Percentiles rank a stretch among this genome's conserved stretches.
These are phyloP conservation scores for Litsea cubeba DNA, from an alignment of 164 flowering plant genomes.

Conservation along the genomic window DNA sequence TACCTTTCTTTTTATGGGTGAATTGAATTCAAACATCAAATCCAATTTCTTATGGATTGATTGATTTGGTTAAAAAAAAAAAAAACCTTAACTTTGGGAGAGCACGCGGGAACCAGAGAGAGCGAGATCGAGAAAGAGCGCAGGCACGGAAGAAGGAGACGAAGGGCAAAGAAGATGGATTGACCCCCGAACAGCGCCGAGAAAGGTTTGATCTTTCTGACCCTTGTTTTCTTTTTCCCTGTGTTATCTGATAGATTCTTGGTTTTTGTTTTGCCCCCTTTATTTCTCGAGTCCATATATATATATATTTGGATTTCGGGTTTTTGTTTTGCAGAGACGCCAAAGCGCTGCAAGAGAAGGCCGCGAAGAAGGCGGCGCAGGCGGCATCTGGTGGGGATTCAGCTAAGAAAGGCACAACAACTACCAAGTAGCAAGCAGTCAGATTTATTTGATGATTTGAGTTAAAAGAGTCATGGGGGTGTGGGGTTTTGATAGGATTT, in stretches of 20 bases:
- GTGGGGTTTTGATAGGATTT: neutral
- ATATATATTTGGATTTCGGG: neutral
- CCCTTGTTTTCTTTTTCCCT: neutral
- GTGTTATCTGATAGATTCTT: neutral
- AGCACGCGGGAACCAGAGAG: slow-evolving; percentile 48
- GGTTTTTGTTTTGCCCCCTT: neutral
- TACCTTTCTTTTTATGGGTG: too few relatives aligned
- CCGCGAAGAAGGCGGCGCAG: slow-evolving; percentile 66
- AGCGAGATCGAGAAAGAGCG: slow-evolving; percentile 53
- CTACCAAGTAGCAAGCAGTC: slow-evolving; percentile 28
- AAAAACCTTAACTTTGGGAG: slow-evolving; percentile 16
- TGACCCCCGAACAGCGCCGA: slow-evolving; percentile 74
- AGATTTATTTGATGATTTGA: too few relatives aligned
- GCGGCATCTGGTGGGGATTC: slow-evolving; percentile 31
- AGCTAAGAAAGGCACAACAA: slow-evolving; percentile 31
- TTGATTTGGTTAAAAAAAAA: too few relatives aligned
- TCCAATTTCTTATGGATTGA: too few relatives aligned
- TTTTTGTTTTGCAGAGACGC: slow-evolving; percentile 50
- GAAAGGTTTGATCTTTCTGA: slow-evolving; percentile 43
- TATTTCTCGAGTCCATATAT: too few relatives aligned
- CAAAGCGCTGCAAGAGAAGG: slow-evolving; percentile 80
- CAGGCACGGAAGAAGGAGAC: slow-evolving; percentile 26
- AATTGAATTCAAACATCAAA: too few relatives aligned
- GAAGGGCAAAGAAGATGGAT: slow-evolving; percentile 45
- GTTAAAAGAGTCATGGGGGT: neutral